Evolutionary conservation across 129 eudicot genomes (phyloP).

Genomic region (carrot (Daucus carota)): DNA sequence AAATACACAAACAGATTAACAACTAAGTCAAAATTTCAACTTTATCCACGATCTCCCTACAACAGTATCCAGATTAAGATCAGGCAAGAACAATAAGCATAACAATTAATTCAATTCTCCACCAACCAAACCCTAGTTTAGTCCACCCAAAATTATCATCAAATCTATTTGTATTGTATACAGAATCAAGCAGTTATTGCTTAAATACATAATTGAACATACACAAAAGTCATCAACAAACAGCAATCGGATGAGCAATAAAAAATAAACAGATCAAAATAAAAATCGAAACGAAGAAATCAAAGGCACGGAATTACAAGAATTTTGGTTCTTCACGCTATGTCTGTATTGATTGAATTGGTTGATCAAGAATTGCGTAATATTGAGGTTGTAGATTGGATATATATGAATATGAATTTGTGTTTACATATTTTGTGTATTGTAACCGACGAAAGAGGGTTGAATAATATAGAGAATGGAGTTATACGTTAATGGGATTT

Average conservation of each 20-base stretch:
- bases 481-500: neutral
- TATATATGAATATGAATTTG: too few relatives aligned
- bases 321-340: slow-evolving; percentile 22
- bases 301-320: slow-evolving; percentile 40
- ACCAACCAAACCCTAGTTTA: slow-evolving; percentile 30
- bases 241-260: neutral
- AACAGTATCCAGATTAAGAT: neutral
- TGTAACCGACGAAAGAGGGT: slow-evolving; percentile 1
- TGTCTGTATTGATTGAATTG: slow-evolving; percentile 6
- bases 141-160: too few relatives aligned
- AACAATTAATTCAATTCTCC: neutral
- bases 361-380: slow-evolving; percentile 22
- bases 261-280: slow-evolving; percentile 7
- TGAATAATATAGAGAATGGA: neutral
- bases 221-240: slow-evolving; percentile 13
- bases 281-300: slow-evolving; percentile 16
- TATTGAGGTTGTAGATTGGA: neutral
- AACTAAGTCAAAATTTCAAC: neutral
- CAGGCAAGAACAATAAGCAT: neutral
- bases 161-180: too few relatives aligned
- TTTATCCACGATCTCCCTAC: neutral
- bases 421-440: neutral
- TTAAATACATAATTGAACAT: neutral
- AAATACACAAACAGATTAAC: neutral
- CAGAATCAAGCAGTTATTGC: slow-evolving; percentile 4